Evolutionary conservation across 371 early-diverging fungal species (phyloP).

Genomic region (Fennellomyces sp.): DNA sequence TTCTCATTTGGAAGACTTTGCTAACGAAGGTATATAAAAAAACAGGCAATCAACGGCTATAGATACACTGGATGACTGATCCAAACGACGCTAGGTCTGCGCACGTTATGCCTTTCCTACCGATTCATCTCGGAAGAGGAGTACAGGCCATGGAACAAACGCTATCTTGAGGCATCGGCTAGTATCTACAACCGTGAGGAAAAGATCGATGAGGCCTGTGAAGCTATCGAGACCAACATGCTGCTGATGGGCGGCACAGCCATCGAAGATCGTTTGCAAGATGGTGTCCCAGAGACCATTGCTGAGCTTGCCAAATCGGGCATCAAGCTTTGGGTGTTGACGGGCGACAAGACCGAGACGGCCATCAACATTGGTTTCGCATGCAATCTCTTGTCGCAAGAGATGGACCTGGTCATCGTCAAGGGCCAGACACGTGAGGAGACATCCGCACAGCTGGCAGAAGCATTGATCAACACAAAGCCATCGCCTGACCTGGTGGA

Average conservation of each 20-base stretch:
- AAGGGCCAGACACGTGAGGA: slow-evolving; percentile 66
- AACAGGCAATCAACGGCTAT: too few relatives aligned
- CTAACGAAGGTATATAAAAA: slow-evolving; percentile 79
- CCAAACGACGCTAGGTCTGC: slow-evolving; percentile 61
- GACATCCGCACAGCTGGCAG: slow-evolving; percentile 46
- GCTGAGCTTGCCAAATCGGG: slow-evolving; percentile 86
- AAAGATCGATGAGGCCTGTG: slow-evolving; percentile 79
- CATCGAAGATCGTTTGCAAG: slow-evolving; percentile 95
- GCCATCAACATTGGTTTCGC: slow-evolving; percentile 96
- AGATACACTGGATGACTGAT: neutral
- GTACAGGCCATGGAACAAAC: slow-evolving; percentile 78
- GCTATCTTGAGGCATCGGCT: slow-evolving; percentile 80
- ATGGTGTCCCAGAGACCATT: slow-evolving; percentile 93
- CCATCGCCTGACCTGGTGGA: too few relatives aligned
- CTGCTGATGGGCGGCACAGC: slow-evolving; percentile 83
- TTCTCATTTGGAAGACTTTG: slow-evolving; percentile 82
- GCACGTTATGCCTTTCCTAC: slow-evolving; percentile 87
- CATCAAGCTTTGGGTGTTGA: slow-evolving; percentile 97
- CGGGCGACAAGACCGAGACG: slow-evolving; percentile 99
- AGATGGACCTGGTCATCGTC: slow-evolving; percentile 70
- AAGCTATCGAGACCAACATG: slow-evolving; percentile 76
- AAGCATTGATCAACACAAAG: slow-evolving; percentile 27
- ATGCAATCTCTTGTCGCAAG: slow-evolving; percentile 70
- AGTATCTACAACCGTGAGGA: slow-evolving; percentile 80
- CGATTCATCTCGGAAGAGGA: slow-evolving; percentile 74